Evolutionary conservation across 108 stramenopile species (phyloP).

Genomic region (Cyclotella distinguenda): DNA sequence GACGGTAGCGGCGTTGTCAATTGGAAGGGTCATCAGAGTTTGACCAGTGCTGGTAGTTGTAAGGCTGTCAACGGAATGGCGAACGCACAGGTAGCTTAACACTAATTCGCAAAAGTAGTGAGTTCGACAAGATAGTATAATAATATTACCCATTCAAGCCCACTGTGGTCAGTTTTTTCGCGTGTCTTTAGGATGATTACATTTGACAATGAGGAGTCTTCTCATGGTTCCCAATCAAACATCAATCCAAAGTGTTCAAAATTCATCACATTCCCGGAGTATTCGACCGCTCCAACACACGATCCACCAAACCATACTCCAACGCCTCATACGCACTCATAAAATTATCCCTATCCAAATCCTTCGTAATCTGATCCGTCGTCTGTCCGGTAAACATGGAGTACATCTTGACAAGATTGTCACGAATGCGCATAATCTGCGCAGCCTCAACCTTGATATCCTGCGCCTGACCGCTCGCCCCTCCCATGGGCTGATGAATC

Average conservation of each 20-base stretch:
- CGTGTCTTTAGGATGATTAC: neutral
- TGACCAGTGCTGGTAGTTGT: conserved; percentile 64
- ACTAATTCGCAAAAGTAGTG: neutral
- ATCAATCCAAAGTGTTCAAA: neutral
- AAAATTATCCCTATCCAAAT: conserved; percentile 98
- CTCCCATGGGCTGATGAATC: conserved; percentile 99
- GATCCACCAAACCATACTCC: conserved; percentile 95
- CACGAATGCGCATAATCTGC: conserved; percentile 97
- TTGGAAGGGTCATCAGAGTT: conserved; percentile 69
- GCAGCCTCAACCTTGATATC: conserved; percentile 98
- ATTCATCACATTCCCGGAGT: conserved; percentile 45
- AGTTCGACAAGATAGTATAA: neutral
- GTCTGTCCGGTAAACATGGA: conserved; percentile 98
- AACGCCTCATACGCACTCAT: conserved; percentile 94
- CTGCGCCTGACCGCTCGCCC: conserved; percentile 97
- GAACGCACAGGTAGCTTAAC: conserved; percentile 77
- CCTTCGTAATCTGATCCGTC: conserved; percentile 80
- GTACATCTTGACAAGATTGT: conserved; percentile 97
- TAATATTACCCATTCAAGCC: too few species aligned
- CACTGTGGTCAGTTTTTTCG: too few species aligned
- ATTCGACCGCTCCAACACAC: conserved; percentile 77
- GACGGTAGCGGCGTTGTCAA: conserved; percentile 70
- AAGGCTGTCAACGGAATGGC: conserved; percentile 81
- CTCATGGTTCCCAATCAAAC: neutral
- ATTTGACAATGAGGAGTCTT: neutral